Evolutionary conservation across 768 basidiomycete genomes (phyloP).

Genomic region (Tulasnella sp.): DNA sequence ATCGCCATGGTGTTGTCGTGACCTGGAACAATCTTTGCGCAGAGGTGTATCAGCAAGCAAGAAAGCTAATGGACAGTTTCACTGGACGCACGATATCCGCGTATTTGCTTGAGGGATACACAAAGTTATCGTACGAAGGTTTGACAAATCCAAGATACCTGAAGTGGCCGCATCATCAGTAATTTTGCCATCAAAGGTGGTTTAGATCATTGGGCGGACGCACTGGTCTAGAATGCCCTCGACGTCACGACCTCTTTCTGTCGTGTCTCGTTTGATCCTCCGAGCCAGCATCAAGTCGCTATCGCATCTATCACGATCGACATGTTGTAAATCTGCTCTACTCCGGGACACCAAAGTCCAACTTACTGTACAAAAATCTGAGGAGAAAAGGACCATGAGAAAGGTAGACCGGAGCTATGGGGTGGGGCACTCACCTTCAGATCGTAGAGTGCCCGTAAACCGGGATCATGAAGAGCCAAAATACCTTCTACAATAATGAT

Average conservation of each 20-base stretch:
- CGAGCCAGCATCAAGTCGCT: conserved; percentile 96
- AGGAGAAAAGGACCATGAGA: not conserved
- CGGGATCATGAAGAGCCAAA: conserved; percentile 74
- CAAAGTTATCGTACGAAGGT: conserved; percentile 87
- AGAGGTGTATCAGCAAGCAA: not conserved
- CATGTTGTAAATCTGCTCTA: not conserved
- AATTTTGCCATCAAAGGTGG: not conserved
- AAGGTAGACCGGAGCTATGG: conserved; percentile 14
- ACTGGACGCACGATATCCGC: conserved; percentile 66
- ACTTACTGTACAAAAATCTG: conserved; percentile 66
- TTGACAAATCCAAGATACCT: conserved; percentile 94
- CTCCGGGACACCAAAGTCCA: not conserved
- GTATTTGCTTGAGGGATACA: conserved; percentile 71
- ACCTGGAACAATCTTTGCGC: conserved; percentile 82
- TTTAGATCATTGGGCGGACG: conserved; percentile 16
- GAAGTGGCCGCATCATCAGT: not conserved
- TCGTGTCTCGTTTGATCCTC: conserved; percentile 75
- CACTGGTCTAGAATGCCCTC: conserved; percentile 85
- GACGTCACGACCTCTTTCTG: conserved; percentile 76
- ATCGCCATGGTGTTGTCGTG: conserved; percentile 82
- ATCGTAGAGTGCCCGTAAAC: conserved; percentile 73
- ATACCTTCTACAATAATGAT: conserved; percentile 81
- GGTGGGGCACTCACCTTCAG: conserved; percentile 49
- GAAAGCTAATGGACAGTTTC: not conserved
- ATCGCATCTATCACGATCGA: conserved; percentile 42